Evolutionary conservation across 2,329 filamentous ascomycete genomes (phyloP), one percentile per base, ranked within the genome.

Genomic region (Paracoccidioides lutzii): DNA sequence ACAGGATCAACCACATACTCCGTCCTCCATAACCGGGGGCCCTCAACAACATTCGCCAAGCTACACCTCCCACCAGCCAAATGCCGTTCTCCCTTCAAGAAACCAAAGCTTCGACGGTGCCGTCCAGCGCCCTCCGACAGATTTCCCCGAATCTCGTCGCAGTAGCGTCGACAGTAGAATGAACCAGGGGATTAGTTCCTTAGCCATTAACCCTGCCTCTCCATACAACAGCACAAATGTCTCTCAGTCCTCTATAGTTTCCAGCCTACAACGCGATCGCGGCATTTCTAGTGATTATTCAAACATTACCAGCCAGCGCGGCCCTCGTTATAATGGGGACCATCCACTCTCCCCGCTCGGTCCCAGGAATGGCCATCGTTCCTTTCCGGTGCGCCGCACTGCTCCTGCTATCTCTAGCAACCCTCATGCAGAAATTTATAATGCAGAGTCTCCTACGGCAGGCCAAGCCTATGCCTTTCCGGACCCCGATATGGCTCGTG

Each of bases 61-160:
- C 48, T 73, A 71, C 55, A 61, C 65, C 38, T 64, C 67, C 3
- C 66, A 64, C 60, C 74, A 67, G 60, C 71, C 65, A 37, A 72
- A 63, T 59, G 71, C 71, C 61, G 69, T 73, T 43, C 68, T 83
- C 8, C 80, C 81, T 2, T 79, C 80, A 0, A 76, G 83, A 59
- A 82, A 81, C 53, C 79, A 82, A 61, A 79, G 79, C 59, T 74
- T 77, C 48, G 79, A 82, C 71, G 37, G 71, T 75, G 0, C 73
- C 78, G 28, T 68, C 71, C 30, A 75, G 69, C 62, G 67, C 67
- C 41, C 61, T 14, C 4, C 22, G 5, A 12, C 22, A 40, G 35
- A 76, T n/a, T 67, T 68, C 14, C 59, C 71, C 15, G 74, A 76
- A 56, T 76, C 75, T 9, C 71, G 75, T 48, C 73, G 75, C 43